Conservation (phyloP, 75 land plant genomes). For the Picea sitchensis region DNA sequence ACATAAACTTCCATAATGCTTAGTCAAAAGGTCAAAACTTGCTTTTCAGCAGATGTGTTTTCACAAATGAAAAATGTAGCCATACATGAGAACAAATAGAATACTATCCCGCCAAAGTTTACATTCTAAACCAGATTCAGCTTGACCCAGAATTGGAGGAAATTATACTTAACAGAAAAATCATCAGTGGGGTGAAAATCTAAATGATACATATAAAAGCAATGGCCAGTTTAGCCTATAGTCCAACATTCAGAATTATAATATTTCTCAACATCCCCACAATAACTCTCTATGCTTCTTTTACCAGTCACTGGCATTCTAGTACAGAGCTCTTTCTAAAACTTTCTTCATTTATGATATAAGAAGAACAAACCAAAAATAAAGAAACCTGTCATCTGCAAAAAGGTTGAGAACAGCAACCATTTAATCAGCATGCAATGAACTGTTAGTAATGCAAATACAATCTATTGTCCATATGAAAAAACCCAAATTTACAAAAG, state of each 20-base stretch:
- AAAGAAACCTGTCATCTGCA: conserved; percentile 96
- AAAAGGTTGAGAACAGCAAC: background rate
- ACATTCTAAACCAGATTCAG: no score
- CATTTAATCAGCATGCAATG: background rate
- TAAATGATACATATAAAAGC: background rate
- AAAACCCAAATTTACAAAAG: background rate
- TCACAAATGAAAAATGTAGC: no score
- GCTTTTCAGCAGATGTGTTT: no score
- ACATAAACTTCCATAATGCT: no score
- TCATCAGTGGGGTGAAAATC: no score
- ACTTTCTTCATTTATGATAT: conserved; percentile 59
- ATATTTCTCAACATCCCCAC: background rate
- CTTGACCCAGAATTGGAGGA: no score
- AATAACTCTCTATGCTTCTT: background rate
- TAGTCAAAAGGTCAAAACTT: no score
- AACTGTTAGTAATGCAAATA: background rate
- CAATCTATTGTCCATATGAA: background rate
- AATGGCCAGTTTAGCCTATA: conserved; percentile 5
- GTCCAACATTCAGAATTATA: background rate
- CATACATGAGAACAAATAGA: no score
- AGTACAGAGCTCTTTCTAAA: background rate
- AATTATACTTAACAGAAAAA: no score
- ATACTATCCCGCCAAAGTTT: no score
- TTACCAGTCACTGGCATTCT: background rate
- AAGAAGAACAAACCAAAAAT: conserved; percentile 74